Percentiles rank a stretch among this genome's conserved stretches.
Conservation (phyloP, 306 rosid species). For the Trifolium repens region DNA sequence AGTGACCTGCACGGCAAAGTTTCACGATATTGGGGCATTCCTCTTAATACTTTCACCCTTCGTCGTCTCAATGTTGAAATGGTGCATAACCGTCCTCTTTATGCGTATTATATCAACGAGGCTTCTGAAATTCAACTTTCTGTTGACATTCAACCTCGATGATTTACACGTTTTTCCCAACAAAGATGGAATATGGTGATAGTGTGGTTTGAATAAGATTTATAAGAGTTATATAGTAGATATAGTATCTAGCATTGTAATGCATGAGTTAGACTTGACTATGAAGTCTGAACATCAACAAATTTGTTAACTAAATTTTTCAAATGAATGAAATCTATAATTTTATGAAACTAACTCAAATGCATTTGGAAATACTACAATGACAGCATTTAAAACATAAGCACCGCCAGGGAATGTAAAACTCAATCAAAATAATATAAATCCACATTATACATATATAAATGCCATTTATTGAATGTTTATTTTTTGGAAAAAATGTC, state of each 20-base stretch:
- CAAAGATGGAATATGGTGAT: neutral
- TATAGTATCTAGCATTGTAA: neutral
- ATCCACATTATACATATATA: conserved; percentile 6
- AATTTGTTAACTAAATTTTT: neutral
- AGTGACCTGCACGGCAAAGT: conserved; percentile 30
- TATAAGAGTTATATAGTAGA: neutral
- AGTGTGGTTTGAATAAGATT: neutral
- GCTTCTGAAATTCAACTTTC: conserved; percentile 33
- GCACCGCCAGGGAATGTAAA: neutral
- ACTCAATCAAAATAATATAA: conserved; percentile 31
- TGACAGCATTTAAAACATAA: neutral
- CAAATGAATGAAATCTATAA: conserved; percentile 17
- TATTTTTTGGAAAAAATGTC: neutral
- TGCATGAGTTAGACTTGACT: neutral
- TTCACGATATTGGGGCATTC: conserved; percentile 43
- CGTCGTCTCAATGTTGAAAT: neutral
- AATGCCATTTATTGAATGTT: conserved; percentile 18
- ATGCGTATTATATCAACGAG: conserved; percentile 46
- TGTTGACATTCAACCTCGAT: conserved; percentile 30
- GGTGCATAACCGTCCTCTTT: conserved; percentile 31
- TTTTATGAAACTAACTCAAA: neutral
- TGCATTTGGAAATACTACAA: neutral
- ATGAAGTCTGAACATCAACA: neutral
- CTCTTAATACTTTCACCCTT: conserved; percentile 12
- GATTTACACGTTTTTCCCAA: neutral